Percentiles rank a stretch among this genome's conserved stretches.
Evolutionary conservation across 73 alveolate species (phyloP).

Genomic region (Blepharisma japonicum): DNA sequence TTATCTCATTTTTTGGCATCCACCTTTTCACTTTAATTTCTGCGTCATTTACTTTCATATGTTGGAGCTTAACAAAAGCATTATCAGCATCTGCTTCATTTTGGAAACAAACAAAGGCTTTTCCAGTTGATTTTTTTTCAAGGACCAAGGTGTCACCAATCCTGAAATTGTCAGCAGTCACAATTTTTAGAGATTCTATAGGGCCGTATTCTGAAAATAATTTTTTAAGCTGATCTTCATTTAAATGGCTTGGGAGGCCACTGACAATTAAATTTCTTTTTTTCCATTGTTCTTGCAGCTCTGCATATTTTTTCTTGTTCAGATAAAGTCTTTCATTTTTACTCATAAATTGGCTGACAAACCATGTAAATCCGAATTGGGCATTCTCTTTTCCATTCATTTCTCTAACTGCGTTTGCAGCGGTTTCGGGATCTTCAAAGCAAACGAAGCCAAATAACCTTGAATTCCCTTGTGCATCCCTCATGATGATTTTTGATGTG

Average conservation of each 20-base stretch:
- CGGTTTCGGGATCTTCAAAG: background rate
- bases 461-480: background rate
- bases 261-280: background rate
- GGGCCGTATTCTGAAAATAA: background rate
- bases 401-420: background rate
- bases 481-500: background rate
- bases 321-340: background rate
- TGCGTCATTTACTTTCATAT: background rate
- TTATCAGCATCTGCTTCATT: background rate
- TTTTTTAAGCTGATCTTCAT: constrained; percentile 16
- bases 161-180: background rate
- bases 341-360: background rate
- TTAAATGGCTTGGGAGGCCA: background rate
- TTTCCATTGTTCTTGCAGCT: constrained; percentile 2
- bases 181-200: background rate
- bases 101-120: background rate
- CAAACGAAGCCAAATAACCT: background rate
- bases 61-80: background rate
- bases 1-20: background rate
- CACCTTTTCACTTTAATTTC: background rate
- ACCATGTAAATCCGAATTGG: background rate
- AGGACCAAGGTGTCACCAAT: background rate
- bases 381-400: background rate
- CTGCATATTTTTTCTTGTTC: background rate
- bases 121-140: background rate